Conservation (phyloP, 2,329 filamentous ascomycete species). For the Clonostachys chloroleuca region DNA sequence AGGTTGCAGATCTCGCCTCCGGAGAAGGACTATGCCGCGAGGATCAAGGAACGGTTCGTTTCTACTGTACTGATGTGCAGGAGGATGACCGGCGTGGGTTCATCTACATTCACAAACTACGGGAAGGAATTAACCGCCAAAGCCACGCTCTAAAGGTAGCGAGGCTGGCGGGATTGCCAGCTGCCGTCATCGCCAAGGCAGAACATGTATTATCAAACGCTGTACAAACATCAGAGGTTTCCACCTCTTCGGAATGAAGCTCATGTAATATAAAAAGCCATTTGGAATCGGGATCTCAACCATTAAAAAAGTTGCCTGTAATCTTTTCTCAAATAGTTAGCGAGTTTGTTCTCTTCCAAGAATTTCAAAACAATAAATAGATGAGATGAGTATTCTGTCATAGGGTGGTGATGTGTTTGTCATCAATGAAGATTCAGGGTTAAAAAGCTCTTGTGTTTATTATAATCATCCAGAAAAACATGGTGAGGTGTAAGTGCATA, state of each 20-base stretch:
- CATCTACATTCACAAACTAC: conserved; percentile 80
- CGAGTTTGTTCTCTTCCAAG: conserved; percentile 22
- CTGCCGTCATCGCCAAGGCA: conserved; percentile 66
- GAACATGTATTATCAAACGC: too few relatives aligned
- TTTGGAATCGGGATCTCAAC: background rate
- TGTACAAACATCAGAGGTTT: too few relatives aligned
- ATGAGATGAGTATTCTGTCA: conserved; percentile 37
- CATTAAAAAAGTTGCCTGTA: background rate
- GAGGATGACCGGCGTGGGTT: conserved; percentile 71
- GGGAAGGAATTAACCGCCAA: conserved; percentile 75
- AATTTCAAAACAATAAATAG: conserved; percentile 8
- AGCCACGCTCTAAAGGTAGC: conserved; percentile 97
- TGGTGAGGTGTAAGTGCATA: conserved; percentile 4
- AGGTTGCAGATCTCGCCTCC: conserved; percentile 70
- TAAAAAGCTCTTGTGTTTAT: conserved; percentile 62
- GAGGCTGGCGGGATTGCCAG: conserved; percentile 75
- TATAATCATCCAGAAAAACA: conserved; percentile 50
- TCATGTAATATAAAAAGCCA: background rate
- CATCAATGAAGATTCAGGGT: conserved; percentile 60
- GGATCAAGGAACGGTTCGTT: conserved; percentile 46
- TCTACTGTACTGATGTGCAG: conserved; percentile 85
- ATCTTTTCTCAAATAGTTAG: conserved; percentile 21
- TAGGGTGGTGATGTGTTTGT: conserved; percentile 52
- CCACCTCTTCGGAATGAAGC: too few relatives aligned
- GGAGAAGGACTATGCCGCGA: conserved; percentile 36